phyloP scores from a whole-genome alignment of 495 filamentous ascomycete genomes.

The Daldinia bambusicola region DNA sequence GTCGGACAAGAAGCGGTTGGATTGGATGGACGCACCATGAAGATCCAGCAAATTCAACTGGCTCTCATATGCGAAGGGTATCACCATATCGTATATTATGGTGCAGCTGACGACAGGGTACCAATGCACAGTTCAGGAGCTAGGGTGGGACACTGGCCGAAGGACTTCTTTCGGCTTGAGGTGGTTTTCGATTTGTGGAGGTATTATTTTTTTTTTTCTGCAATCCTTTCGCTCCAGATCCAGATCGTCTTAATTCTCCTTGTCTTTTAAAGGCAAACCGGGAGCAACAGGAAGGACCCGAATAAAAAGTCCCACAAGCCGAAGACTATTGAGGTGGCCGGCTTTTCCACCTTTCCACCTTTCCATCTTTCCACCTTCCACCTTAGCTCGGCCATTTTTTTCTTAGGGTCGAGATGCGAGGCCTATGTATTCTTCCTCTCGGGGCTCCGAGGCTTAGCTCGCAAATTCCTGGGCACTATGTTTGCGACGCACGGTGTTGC shows the following conservation, averaged over 20 bases:
- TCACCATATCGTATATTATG: constrained; percentile 44
- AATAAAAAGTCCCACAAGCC: constrained; percentile 21
- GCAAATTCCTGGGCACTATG: constrained; percentile 23
- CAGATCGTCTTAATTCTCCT: constrained; percentile 32
- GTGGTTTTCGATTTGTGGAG: constrained; percentile 25
- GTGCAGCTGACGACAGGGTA: constrained; percentile 43
- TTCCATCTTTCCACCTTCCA: constrained; percentile 10
- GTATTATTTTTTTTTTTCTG: constrained; percentile 8
- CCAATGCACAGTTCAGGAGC: constrained; percentile 46
- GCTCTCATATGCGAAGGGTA: constrained; percentile 42
- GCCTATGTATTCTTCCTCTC: constrained; percentile 12
- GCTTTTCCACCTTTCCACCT: constrained; percentile 11
- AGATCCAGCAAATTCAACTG: constrained; percentile 41
- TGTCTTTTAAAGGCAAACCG: constrained; percentile 8
- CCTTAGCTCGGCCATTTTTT: constrained; percentile 5
- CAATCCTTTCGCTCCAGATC: constrained; percentile 34
- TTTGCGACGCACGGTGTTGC: constrained; percentile 43
- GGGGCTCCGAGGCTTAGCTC: constrained; percentile 33
- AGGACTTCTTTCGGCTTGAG: constrained; percentile 21
- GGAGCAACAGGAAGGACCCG: constrained; percentile 9
- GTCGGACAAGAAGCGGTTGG: constrained; percentile 27
- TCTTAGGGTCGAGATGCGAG: constrained; percentile 4
- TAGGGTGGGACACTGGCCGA: constrained; percentile 36
- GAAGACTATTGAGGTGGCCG: constrained; percentile 37
- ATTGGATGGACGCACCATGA: constrained; percentile 36